Conservation (phyloP, 129 eudicot genomes). For the Chrysanthemum makinoi region DNA sequence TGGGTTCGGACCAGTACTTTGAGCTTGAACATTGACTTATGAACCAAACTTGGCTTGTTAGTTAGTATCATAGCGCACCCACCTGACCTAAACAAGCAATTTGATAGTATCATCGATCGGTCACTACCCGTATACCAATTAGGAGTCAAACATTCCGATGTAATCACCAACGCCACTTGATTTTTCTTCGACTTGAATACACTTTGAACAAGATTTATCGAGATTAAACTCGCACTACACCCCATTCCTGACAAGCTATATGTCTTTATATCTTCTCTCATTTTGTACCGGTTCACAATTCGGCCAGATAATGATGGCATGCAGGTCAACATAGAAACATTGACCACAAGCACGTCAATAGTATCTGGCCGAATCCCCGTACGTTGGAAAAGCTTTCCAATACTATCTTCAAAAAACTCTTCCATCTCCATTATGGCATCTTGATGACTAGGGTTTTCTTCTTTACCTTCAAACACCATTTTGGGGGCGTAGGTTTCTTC, state of each 20-base stretch:
- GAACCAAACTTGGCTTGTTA: slow-evolving; percentile 42
- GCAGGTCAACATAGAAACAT: slow-evolving; percentile 67
- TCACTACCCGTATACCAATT: slow-evolving; percentile 88
- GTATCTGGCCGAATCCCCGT: slow-evolving; percentile 43
- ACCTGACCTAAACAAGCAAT: slow-evolving; percentile 76
- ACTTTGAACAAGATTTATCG: slow-evolving; percentile 60
- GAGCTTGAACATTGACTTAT: slow-evolving; percentile 62
- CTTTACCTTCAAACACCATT: slow-evolving; percentile 45
- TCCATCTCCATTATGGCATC: slow-evolving; percentile 39
- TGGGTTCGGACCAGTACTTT: slow-evolving; percentile 74
- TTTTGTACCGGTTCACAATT: slow-evolving; percentile 54
- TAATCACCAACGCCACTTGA: slow-evolving; percentile 56
- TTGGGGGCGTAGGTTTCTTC: slow-evolving; percentile 57
- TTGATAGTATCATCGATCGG: slow-evolving; percentile 76
- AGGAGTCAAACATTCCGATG: slow-evolving; percentile 79
- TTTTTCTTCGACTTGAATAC: slow-evolving; percentile 47
- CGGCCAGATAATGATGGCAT: slow-evolving; percentile 60
- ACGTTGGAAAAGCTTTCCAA: slow-evolving; percentile 46
- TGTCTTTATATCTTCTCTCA: slow-evolving; percentile 71
- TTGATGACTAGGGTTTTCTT: slow-evolving; percentile 37
- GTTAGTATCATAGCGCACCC: slow-evolving; percentile 79
- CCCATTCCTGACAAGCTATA: slow-evolving; percentile 91
- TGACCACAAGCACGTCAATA: slow-evolving; percentile 76
- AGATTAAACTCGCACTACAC: slow-evolving; percentile 81
- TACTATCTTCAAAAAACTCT: slow-evolving; percentile 34